phyloP scores from a whole-genome alignment of 2,329 filamentous ascomycete species.

The Aspergillus sp. region DNA sequence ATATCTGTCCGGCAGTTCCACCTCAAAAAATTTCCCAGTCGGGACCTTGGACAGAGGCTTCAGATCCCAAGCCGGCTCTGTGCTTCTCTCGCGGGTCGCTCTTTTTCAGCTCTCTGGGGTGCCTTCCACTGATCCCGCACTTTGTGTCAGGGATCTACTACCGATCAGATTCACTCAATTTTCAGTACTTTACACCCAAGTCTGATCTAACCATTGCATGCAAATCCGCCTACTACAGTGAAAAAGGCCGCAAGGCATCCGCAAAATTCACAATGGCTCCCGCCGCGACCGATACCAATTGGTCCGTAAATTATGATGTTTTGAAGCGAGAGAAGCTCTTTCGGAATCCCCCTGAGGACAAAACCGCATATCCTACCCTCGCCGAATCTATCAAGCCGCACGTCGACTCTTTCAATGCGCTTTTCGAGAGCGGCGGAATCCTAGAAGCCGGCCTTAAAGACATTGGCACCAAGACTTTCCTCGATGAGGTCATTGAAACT shows the following conservation, averaged over 20 bases:
- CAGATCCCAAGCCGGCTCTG: slow-evolving; percentile 20
- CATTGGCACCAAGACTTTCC: slow-evolving; percentile 83
- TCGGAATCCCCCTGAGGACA: slow-evolving; percentile 80
- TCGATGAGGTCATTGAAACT: slow-evolving; percentile 68
- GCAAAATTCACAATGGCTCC: slow-evolving; percentile 50
- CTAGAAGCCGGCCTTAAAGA: slow-evolving; percentile 77
- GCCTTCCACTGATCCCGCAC: slow-evolving; percentile 12
- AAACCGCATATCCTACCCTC: slow-evolving; percentile 82
- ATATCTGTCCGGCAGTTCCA: slow-evolving; percentile 35
- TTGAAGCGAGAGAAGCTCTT: slow-evolving; percentile 86
- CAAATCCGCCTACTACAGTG: slow-evolving; percentile 15
- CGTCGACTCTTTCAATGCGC: slow-evolving; percentile 90
- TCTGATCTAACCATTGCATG: slow-evolving; percentile 7
- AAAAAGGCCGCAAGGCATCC: neutral
- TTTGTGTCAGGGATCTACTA: neutral
- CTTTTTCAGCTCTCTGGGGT: slow-evolving; percentile 1
- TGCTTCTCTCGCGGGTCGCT: slow-evolving; percentile 25
- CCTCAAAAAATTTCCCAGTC: slow-evolving; percentile 43
- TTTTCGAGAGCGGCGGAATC: slow-evolving; percentile 73
- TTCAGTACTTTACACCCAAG: neutral
- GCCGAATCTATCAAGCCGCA: slow-evolving; percentile 86
- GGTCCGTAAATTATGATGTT: slow-evolving; percentile 85
- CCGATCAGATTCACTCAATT: neutral
- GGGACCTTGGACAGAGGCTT: slow-evolving; percentile 20
- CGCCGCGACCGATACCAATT: slow-evolving; percentile 64